Percentiles rank a stretch among this genome's conserved stretches.
Evolutionary conservation across 2,329 filamentous ascomycete species (phyloP).

Genomic region (Nothopassalora personata): DNA sequence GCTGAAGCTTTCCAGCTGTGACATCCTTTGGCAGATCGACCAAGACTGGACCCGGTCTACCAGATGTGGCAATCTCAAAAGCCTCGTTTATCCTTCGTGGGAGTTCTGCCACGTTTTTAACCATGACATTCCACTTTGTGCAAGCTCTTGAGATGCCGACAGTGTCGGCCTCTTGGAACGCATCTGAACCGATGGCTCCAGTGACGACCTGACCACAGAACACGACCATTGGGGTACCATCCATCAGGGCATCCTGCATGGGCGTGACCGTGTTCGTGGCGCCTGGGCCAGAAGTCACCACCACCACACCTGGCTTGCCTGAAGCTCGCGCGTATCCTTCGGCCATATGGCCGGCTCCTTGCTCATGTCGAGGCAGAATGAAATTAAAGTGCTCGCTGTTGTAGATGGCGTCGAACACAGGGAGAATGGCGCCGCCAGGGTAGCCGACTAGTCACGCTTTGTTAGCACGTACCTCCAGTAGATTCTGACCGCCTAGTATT

Average conservation of each 20-base stretch:
- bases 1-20: slow-evolving; percentile 75
- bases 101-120: slow-evolving; percentile 89
- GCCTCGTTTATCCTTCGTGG: slow-evolving; percentile 94
- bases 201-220: slow-evolving; percentile 93
- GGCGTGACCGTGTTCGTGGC: slow-evolving; percentile 96
- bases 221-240: slow-evolving; percentile 93
- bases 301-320: slow-evolving; percentile 88
- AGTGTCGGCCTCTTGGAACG: slow-evolving; percentile 94
- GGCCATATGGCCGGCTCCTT: slow-evolving; percentile 97
- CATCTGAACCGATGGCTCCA: slow-evolving; percentile 84
- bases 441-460: slow-evolving; percentile 52
- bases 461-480: slow-evolving; percentile 8
- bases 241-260: slow-evolving; percentile 91
- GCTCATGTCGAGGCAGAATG: slow-evolving; percentile 90
- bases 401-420: slow-evolving; percentile 98
- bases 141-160: slow-evolving; percentile 89
- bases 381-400: slow-evolving; percentile 97
- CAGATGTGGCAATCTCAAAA: slow-evolving; percentile 94
- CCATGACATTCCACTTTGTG: slow-evolving; percentile 99
- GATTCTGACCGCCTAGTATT: slow-evolving; percentile 1
- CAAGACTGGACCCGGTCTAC: slow-evolving; percentile 86
- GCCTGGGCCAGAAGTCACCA: slow-evolving; percentile 93
- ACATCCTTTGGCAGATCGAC: slow-evolving; percentile 97
- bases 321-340: slow-evolving; percentile 92
- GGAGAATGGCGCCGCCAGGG: slow-evolving; percentile 91